Conservation (phyloP, 202 grass and related monocot species). For the Carex arenaria region DNA sequence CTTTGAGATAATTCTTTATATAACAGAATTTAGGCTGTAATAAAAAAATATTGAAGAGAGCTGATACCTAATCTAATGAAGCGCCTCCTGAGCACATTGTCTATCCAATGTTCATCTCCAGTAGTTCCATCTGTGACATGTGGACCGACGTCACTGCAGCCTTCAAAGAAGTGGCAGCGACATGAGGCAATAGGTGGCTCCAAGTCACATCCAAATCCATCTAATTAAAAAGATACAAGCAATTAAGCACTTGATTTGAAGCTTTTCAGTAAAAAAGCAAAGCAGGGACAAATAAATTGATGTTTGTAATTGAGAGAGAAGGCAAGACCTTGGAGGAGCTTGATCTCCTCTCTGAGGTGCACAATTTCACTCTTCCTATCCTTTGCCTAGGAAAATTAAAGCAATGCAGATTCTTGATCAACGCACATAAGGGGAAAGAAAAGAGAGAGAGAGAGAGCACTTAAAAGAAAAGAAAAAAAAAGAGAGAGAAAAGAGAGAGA, state of each 20-base stretch:
- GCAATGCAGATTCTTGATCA: too few relatives aligned
- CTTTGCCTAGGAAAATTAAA: constrained; percentile 43
- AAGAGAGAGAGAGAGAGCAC: background rate
- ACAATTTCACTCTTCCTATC: constrained; percentile 82
- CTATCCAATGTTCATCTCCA: constrained; percentile 68
- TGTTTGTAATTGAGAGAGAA: background rate
- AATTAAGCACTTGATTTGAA: background rate
- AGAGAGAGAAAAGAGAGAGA: constrained; percentile 21
- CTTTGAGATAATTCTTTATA: background rate
- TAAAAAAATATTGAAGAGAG: background rate
- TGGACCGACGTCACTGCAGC: constrained; percentile 34
- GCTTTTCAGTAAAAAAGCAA: background rate
- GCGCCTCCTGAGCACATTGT: constrained; percentile 78
- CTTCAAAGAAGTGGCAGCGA: constrained; percentile 87
- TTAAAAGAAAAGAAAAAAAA: too few relatives aligned
- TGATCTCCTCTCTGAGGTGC: constrained; percentile 68
- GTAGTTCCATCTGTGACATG: constrained; percentile 12
- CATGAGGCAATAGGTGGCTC: constrained; percentile 53
- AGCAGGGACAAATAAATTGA: background rate
- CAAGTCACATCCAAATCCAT: constrained; percentile 44
- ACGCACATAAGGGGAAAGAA: too few relatives aligned
- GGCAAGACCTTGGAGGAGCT: constrained; percentile 40
- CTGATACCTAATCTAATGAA: constrained; percentile 71
- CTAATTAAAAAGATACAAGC: constrained; percentile 20
- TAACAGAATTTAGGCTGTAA: background rate